Percentiles rank a stretch among this genome's conserved stretches.
Evolutionary conservation across 176 grass and related monocot genomes (phyloP).

Genomic region (Paspalum notatum): DNA sequence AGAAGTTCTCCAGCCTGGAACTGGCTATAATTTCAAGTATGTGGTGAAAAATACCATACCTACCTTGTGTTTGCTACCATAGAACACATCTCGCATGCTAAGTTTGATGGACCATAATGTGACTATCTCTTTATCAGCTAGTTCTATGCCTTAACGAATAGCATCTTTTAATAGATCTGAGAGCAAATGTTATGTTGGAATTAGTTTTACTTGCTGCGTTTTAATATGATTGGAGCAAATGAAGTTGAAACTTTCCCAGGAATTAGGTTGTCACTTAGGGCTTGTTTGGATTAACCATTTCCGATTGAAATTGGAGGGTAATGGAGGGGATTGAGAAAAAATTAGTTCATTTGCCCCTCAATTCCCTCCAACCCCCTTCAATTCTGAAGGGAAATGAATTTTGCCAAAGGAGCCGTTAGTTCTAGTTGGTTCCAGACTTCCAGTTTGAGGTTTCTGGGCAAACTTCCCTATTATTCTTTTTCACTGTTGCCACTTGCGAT

Average conservation of each 20-base stretch:
- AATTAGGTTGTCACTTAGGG: neutral
- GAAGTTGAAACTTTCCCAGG: neutral
- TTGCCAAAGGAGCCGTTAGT: no score
- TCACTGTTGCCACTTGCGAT: neutral
- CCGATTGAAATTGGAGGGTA: no score
- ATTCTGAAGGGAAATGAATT: no score
- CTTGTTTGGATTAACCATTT: no score
- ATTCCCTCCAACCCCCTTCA: no score
- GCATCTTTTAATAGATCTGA: neutral
- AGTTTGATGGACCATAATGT: conserved; percentile 16
- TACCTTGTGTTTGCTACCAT: conserved; percentile 1
- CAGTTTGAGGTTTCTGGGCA: neutral
- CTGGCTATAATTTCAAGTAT: conserved; percentile 99
- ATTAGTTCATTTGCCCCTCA: no score
- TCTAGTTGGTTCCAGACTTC: conserved; percentile 19
- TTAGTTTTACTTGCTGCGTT: neutral
- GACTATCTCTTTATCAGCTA: neutral
- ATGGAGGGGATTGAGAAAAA: no score
- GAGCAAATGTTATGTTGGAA: neutral
- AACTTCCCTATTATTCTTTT: neutral
- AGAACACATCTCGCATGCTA: neutral
- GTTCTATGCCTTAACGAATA: neutral
- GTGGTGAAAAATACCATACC: conserved; percentile 37
- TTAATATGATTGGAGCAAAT: neutral
- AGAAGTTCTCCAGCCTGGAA: conserved; percentile 92